Percentiles rank a stretch among this genome's conserved stretches.
These are phyloP conservation scores for Triticum timopheevii DNA, from an alignment of 176 grass and related monocot species.

Conservation along the genomic window DNA sequence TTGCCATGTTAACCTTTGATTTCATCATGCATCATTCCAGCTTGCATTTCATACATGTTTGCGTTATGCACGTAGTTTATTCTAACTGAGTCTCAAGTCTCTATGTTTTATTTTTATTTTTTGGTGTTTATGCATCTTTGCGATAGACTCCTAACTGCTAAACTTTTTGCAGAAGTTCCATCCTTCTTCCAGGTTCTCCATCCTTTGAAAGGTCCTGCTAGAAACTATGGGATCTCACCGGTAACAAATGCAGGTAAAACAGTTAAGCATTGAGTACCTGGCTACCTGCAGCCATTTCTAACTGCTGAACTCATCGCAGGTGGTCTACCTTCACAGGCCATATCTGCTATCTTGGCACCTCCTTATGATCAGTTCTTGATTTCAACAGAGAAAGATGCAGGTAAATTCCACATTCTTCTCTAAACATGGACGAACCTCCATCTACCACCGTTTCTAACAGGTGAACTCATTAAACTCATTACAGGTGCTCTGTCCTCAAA, in stretches of 20 bases:
- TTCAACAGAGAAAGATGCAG: background rate
- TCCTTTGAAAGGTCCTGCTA: background rate
- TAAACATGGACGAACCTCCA: background rate
- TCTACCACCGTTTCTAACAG: background rate
- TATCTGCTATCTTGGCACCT: background rate
- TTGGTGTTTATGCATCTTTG: background rate
- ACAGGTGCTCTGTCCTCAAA: background rate
- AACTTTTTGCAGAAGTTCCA: background rate
- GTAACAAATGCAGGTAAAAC: background rate
- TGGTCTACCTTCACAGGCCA: background rate
- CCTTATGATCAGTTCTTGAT: background rate
- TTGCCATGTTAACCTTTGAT: background rate
- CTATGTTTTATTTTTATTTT: background rate
- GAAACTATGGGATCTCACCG: background rate
- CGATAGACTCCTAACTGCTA: background rate
- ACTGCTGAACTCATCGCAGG: background rate
- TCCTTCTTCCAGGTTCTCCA: background rate
- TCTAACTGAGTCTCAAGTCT: background rate
- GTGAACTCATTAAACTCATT: background rate
- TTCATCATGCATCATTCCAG: background rate
- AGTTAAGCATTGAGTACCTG: background rate
- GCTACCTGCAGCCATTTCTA: background rate
- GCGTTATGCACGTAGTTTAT: background rate
- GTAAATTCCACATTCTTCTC: conserved; percentile 1
- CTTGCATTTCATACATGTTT: background rate